A percentile compares a stretch with the other conserved stretches of the same genome.
Evolutionary conservation across 805 yeast species (phyloP).

Genomic region (Candida insectalens): DNA sequence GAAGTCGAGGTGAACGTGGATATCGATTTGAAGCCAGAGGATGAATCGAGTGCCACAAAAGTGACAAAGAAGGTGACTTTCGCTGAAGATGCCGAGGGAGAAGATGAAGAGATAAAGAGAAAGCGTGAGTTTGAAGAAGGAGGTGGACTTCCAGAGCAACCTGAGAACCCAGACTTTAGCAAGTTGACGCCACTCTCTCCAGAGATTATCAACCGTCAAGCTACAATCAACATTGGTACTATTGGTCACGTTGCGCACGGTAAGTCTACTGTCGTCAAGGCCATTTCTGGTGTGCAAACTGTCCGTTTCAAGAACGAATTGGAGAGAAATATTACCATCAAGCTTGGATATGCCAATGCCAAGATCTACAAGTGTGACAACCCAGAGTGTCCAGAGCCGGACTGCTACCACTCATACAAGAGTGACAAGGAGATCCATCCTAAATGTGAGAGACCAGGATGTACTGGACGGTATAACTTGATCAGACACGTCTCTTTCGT

Average conservation of each 20-base stretch:
- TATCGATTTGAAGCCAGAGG: conserved; percentile 9
- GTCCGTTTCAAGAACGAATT: conserved; percentile 98
- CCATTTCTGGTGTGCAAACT: conserved; percentile 97
- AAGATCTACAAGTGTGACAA: conserved; percentile 91
- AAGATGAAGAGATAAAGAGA: conserved; percentile 62
- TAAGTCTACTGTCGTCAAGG: conserved; percentile 95
- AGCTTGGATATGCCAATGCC: conserved; percentile 98
- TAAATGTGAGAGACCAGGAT: conserved; percentile 79
- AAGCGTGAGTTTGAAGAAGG: conserved; percentile 90
- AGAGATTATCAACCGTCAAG: conserved; percentile 97
- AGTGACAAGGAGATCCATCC: conserved; percentile 94
- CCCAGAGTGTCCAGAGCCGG: conserved; percentile 83
- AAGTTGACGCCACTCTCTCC: conserved; percentile 80
- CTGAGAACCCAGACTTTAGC: conserved; percentile 77
- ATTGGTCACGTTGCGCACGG: conserved; percentile 99
- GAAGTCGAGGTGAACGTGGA: conserved; percentile 2
- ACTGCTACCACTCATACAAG: conserved; percentile 88
- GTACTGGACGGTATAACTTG: conserved; percentile 80
- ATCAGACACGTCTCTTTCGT: conserved; percentile 97
- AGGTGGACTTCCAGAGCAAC: conserved; percentile 97
- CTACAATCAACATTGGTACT: conserved; percentile 97
- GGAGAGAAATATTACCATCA: conserved; percentile 97
- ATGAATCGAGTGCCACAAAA: conserved; percentile 22
- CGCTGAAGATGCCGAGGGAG: conserved; percentile 46
- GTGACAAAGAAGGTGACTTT: conserved; percentile 73